Base-by-base conservation (phyloP, 257 asterid species). In the Jasminum sambac region DNA sequence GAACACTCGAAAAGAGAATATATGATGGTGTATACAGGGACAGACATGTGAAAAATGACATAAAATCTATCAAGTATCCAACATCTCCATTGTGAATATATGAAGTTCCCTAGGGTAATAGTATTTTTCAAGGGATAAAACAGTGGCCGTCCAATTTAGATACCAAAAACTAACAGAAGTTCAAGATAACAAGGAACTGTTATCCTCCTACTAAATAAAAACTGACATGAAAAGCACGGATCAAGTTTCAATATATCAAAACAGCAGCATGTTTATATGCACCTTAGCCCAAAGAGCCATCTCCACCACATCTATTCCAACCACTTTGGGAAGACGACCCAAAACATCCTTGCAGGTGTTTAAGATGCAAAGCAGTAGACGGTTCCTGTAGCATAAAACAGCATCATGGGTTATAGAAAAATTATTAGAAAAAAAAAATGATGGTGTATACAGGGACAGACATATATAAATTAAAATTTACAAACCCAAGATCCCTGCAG, bases 211-310 rank as follows among this genome's bases (percentile, higher is more conserved):
- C n/a, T 74, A 61, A 42, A 19, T 26, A 42, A 73, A 62, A 76
- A 23, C 8, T 21, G 62, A 55, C 16, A 21, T 11, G 62, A 55
- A 23, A 21, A 55, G 62, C 62, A 55, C 3, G 62, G 62, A 55
- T 55, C 62, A 19, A 19, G 34, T 55, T 55, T 55, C 34, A 21
- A 55, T 23, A 10, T 23, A 55, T 55, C 14, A 55, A 68, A 81
- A 39, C 12, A 1, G 64, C 68, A 72, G 58, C 64, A 14, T 59
- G 41, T 71, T 39, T n/a, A 25, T 72, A 46, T 60, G 70, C 81
- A 95, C 99, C 97, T 95, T 95, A 67, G 99, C 99, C 99, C 99
- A 95, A 77, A 95, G 96, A 85, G 99, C 98, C 99, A 95, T 88
- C 90, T 95, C 99, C 74, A 95, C 99, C 63, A 95, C 92, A 75